phyloP scores from a whole-genome alignment of 1,139 yeast genomes.

The Candida smagusa region DNA sequence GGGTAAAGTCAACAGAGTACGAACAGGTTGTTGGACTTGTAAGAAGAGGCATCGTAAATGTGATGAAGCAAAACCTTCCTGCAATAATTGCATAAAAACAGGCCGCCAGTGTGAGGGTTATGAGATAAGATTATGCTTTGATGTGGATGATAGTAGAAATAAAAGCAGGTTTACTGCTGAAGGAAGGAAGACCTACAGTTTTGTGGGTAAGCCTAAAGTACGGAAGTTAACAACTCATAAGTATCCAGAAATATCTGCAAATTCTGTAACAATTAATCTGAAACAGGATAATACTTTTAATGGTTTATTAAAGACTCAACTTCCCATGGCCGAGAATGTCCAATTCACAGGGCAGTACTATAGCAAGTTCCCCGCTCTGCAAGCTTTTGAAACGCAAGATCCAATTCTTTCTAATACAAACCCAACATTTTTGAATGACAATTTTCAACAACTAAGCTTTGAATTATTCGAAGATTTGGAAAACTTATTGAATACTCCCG shows the following conservation, averaged over 20 bases:
- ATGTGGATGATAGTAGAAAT: slow-evolving; percentile 37
- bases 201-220: slow-evolving; percentile 10
- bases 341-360: too few relatives aligned
- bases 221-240: not conserved
- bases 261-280: too few relatives aligned
- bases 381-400: not conserved
- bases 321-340: too few relatives aligned
- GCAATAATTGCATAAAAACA: slow-evolving; percentile 48
- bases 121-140: slow-evolving; percentile 43
- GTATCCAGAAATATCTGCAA: not conserved
- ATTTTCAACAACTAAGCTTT: slow-evolving; percentile 14
- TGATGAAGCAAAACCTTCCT: slow-evolving; percentile 53
- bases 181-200: slow-evolving; percentile 7
- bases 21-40: slow-evolving; percentile 53
- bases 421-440: slow-evolving; percentile 10
- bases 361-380: too few relatives aligned
- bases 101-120: slow-evolving; percentile 50
- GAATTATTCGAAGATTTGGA: slow-evolving; percentile 17
- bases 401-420: slow-evolving; percentile 1
- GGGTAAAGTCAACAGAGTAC: slow-evolving; percentile 43
- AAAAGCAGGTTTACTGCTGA: slow-evolving; percentile 9
- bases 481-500: slow-evolving; percentile 12
- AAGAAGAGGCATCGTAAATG: slow-evolving; percentile 50
- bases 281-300: too few relatives aligned
- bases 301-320: too few relatives aligned